Conservation (phyloP, 139 green algal species). For the Micractinium sp. region DNA sequence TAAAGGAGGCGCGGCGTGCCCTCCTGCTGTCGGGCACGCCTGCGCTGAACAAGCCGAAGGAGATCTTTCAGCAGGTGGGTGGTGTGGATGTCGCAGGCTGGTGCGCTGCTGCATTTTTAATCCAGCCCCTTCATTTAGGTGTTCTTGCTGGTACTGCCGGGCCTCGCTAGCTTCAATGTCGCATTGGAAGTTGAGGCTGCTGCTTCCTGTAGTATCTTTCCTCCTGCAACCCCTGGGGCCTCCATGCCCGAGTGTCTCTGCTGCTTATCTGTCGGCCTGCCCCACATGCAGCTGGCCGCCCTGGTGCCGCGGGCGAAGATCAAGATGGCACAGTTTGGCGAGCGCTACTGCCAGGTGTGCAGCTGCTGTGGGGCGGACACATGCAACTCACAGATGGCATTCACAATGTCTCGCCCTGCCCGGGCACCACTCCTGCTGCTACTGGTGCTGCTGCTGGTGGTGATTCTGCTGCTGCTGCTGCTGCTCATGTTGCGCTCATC, state of each 20-base stretch:
- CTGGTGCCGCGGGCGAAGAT: conserved; percentile 71
- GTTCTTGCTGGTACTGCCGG: no score
- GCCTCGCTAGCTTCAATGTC: background rate
- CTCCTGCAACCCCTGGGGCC: background rate
- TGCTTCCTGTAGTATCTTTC: no score
- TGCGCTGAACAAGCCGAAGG: conserved; percentile 70
- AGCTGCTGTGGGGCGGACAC: background rate
- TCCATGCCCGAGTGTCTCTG: background rate
- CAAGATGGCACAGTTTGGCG: conserved; percentile 77
- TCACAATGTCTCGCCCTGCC: background rate
- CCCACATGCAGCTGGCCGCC: conserved; percentile 55
- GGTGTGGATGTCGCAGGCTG: conserved; percentile 44
- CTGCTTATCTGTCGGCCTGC: background rate
- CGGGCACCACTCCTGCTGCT: background rate
- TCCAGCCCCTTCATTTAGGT: background rate
- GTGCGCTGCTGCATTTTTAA: conserved; percentile 65
- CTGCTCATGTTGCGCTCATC: background rate
- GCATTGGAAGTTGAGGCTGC: background rate
- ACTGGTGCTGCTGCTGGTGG: background rate
- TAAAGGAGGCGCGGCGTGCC: conserved; percentile 60
- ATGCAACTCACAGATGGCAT: background rate
- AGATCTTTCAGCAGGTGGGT: conserved; percentile 76
- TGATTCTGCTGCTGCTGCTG: background rate
- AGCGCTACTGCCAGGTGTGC: conserved; percentile 70
- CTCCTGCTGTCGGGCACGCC: conserved; percentile 87